Base-by-base conservation (phyloP, 2,329 filamentous ascomycete species). In the Phialophora expanda region DNA sequence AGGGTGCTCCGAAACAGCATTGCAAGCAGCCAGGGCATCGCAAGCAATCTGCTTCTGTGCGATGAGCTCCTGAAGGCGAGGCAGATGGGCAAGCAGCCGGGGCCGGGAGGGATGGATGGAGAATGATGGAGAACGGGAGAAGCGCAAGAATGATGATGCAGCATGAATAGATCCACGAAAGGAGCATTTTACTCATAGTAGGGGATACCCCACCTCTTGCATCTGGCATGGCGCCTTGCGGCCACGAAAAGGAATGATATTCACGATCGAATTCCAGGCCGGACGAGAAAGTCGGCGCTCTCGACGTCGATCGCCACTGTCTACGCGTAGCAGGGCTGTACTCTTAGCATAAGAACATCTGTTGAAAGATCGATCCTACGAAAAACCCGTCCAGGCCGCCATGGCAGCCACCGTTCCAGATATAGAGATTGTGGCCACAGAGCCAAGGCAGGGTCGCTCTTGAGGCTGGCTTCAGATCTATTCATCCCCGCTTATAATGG, bases 41-140 rank as follows among this genome's bases (percentile, higher is more conserved):
- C 95, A 5, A 94, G 92, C 9, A 99, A 99, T 81, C 83, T 99
- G 70, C 83, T 99, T 71, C 86, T 99, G 57, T 99, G 95, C 75
- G 95, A 99, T 75, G 95, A 99, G 84, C 86, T 99, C 83, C 84
- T 99, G 74, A 99, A 99, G 85, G 95, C 95, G 68, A 87, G 95
- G 77, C 94, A 99, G 83, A 99, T 99, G 95, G 90, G 78, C 61
- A 77, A 76, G 70, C 73, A 76, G 58, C 75, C 77, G 62, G 79
- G 76, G 51, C 80, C 80, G 63, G 78, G 75, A 17, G 67, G 59
- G 14, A 69, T 69, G 62, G 67, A 69, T 34, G 67, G 65, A 32
- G 65, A 66, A 58, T 57, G 50, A 62, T 41, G 26, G 17, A 9
- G 9, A n/a, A 24, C 5, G 28, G 26, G 28, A 7, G 28, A 5